Evolutionary conservation across 2,329 filamentous ascomycete genomes (phyloP).

Genomic region (Domatiomyces globalis): DNA sequence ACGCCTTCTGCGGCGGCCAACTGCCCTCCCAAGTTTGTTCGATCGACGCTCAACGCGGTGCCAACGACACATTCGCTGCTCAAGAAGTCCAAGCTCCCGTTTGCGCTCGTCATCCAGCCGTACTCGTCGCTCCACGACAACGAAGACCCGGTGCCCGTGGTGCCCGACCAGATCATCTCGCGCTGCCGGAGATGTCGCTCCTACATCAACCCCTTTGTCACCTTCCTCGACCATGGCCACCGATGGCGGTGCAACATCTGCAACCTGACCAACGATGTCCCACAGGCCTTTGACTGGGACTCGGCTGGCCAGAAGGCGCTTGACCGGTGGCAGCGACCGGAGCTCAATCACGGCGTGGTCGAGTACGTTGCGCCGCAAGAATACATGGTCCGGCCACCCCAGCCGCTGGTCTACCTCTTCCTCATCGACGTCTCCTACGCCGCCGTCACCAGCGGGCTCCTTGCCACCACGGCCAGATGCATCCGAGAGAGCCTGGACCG

Average conservation of each 20-base stretch:
- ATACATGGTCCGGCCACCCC: constrained; percentile 96
- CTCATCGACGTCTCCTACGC: constrained; percentile 88
- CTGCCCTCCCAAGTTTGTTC: constrained; percentile 83
- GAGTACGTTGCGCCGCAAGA: constrained; percentile 97
- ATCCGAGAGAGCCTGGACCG: constrained; percentile 89
- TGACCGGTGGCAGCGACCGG: constrained; percentile 80
- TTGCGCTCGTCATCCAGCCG: constrained; percentile 89
- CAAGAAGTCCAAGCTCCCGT: constrained; percentile 93
- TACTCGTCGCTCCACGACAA: constrained; percentile 86
- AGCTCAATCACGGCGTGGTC: constrained; percentile 91
- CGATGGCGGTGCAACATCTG: constrained; percentile 99
- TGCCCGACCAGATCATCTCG: constrained; percentile 94
- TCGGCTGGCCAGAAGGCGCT: constrained; percentile 77
- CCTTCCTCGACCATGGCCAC: constrained; percentile 92
- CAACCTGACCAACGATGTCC: constrained; percentile 94
- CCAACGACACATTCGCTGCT: constrained; percentile 83
- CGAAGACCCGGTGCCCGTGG: constrained; percentile 79
- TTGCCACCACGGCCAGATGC: constrained; percentile 83
- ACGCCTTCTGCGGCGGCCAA: constrained; percentile 85
- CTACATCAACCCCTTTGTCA: constrained; percentile 95
- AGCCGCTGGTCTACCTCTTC: constrained; percentile 91
- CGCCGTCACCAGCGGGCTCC: constrained; percentile 73
- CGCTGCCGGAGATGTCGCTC: constrained; percentile 89
- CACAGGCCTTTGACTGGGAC: constrained; percentile 99
- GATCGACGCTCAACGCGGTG: constrained; percentile 86